These are phyloP conservation scores for Pedinophyceae sp. DNA, from an alignment of 139 green algal species.

Conservation along the genomic window DNA sequence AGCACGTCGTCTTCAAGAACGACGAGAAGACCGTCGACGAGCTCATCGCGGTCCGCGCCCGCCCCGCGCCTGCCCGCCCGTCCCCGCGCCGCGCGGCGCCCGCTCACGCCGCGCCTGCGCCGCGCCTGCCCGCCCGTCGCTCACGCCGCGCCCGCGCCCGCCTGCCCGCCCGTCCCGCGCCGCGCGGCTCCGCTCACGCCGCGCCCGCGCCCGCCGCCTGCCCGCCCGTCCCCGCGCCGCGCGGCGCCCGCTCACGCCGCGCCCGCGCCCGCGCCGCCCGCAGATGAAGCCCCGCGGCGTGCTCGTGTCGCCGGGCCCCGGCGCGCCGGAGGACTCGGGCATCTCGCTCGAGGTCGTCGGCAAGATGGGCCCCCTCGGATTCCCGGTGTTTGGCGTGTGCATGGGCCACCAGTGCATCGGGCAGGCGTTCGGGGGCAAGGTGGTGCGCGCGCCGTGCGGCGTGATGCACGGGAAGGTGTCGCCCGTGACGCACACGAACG, in stretches of 20 bases:
- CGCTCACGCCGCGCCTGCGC: too few relatives aligned
- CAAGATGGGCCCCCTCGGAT: slow-evolving; percentile 47
- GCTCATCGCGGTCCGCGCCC: slow-evolving; percentile 35
- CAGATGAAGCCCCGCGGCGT: slow-evolving; percentile 82
- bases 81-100: too few relatives aligned
- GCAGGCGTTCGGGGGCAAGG: slow-evolving; percentile 44
- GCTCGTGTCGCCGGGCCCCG: slow-evolving; percentile 86
- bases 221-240: too few relatives aligned
- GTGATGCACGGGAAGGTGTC: slow-evolving; percentile 97
- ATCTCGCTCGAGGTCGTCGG: slow-evolving; percentile 78
- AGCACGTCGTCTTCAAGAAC: slow-evolving; percentile 88
- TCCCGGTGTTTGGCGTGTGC: slow-evolving; percentile 95
- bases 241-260: not conserved
- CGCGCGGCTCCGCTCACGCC: too few relatives aligned
- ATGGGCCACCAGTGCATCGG: slow-evolving; percentile 76
- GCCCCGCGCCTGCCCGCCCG: too few relatives aligned
- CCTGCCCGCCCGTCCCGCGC: too few relatives aligned
- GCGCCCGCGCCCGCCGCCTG: too few relatives aligned
- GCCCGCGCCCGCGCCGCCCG: too few relatives aligned
- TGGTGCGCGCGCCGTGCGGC: slow-evolving; percentile 75
- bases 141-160: too few relatives aligned
- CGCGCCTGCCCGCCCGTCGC: too few relatives aligned
- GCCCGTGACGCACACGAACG: slow-evolving; percentile 64
- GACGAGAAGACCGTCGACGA: slow-evolving; percentile 87
- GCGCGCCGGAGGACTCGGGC: slow-evolving; percentile 76